Base-by-base conservation (phyloP, 768 basidiomycete species). In the Chalciporus pseudorubinellus region DNA sequence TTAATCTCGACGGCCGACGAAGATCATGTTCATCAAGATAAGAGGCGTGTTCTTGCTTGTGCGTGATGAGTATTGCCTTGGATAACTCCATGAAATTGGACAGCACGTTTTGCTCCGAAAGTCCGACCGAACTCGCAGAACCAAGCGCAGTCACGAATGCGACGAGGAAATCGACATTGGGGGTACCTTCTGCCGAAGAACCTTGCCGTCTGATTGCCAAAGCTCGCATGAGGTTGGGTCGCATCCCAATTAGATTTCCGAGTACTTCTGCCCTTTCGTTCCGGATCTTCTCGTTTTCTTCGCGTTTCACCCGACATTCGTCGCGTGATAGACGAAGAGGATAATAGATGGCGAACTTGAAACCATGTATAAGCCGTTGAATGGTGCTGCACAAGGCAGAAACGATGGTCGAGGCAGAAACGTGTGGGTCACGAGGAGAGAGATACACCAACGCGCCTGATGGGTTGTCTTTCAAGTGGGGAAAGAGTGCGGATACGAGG, bases 211-310 rank as follows among this genome's bases (percentile, higher is more conserved):
- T 40, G 45, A 60, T 31, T 44, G 59, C 39, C 18, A 79, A 57
- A 20, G 72, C 63, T 13, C 58, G 51, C 14, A 71, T 61, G n/a
- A 85, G 67, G 7, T 64, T 50, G 9, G 75, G 74, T 19, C 87
- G 77, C 61, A 82, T 72, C 38, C 72, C 74, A 1, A 83, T 73
- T 6, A 94, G 75, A 3, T 68, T 65, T 1, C 92, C 92, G 4
- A 94, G 77, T 7, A 75, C 70, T 56, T 84, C 75, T 0, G 91
- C 90, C 4, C 82, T 76, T 56, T 82, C 76, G 58, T 94, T 80
- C 12, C 90, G 78, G 3, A 89, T 73, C 22, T 67, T 76, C 52
- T 87, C 79, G 14, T 93, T 74, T 41, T 77, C 74, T 39, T 71
- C 72, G 14, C 82, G 78, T 55, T 85, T 87, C 50, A 77, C 68